Base-by-base conservation (phyloP, 2,329 filamentous ascomycete genomes). In the Coniochaeta hoffmannii region DNA sequence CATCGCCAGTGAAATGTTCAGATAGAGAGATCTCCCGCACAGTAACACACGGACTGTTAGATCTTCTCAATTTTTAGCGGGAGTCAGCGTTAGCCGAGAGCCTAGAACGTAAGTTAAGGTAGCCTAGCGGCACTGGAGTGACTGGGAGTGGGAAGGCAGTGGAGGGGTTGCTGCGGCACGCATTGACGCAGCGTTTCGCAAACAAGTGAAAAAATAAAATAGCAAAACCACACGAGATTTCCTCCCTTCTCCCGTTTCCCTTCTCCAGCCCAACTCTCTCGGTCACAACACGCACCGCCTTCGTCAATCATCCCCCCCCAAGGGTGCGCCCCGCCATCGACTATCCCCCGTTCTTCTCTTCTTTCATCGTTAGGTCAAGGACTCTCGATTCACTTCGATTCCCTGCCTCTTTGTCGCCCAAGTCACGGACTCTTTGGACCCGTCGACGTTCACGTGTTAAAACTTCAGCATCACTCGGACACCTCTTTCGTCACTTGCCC, bases 301-400 rank as follows among this genome's bases (percentile, higher is more conserved):
- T 68, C 68, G 69, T 66, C 70, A 71, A 71, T 63, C 50, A 57
- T 61, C 65, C 53, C 54, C 19, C 38, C 61, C 49, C 49, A 31
- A 68, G 69, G 68, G 69, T 69, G 66, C 67, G 70, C 68, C n/a
- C 65, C 41, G 49, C 49, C 66, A 62, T 62, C 31, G 22, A 53
- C 65, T 66, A 64, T 63, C 62, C 24, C 41, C 34, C 12, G n/a
- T n/a, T n/a, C 41, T 68, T 67, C 68, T 63, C 63, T 64, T 69
- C 68, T 64, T 64, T 65, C 65, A 60, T 53, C 31, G 17, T 53
- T 51, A 46, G 41, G 41, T 46, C 41, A 26, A 32, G 41, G 41
- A 46, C 41, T 51, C 28, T n/a, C 26, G 31, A 51, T 51, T 31
- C 12, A 34, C 32, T 51, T 50, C 31, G 50, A 22, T 38, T 53